Conservation (phyloP, 2,329 filamentous ascomycete species). For the Cytospora leucostoma region DNA sequence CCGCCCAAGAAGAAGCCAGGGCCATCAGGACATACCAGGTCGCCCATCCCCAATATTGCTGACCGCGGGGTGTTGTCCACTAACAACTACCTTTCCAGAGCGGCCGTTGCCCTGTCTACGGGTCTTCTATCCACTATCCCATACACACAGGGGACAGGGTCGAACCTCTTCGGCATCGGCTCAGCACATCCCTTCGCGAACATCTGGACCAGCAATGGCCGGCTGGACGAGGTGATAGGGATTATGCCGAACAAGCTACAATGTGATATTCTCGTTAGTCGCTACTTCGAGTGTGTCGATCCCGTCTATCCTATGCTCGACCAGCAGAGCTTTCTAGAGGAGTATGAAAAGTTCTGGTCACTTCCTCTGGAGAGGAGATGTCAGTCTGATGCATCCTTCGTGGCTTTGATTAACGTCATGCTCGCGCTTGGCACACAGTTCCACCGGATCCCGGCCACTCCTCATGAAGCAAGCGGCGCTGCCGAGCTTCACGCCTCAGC, state of each 20-base stretch:
- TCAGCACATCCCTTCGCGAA: constrained; percentile 79
- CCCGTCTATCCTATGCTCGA: constrained; percentile 82
- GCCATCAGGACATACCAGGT: constrained; percentile 38
- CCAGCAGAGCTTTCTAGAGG: constrained; percentile 71
- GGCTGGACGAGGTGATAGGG: constrained; percentile 71
- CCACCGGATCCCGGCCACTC: constrained; percentile 57
- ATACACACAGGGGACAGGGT: constrained; percentile 68
- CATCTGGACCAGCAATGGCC: constrained; percentile 81
- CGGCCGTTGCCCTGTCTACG: constrained; percentile 57
- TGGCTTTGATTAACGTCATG: constrained; percentile 75
- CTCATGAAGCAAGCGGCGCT: constrained; percentile 57
- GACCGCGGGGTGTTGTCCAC: constrained; percentile 52
- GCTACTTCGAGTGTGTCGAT: constrained; percentile 72
- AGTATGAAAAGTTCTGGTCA: constrained; percentile 79
- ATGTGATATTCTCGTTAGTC: constrained; percentile 66
- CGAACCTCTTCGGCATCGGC: constrained; percentile 79
- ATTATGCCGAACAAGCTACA: constrained; percentile 76
- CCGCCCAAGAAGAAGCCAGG: constrained; percentile 55
- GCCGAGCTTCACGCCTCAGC: constrained; percentile 82
- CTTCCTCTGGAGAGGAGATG: constrained; percentile 59
- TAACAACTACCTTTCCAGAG: constrained; percentile 47
- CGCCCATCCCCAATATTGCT: constrained; percentile 55
- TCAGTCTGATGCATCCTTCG: constrained; percentile 64
- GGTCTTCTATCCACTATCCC: constrained; percentile 72
- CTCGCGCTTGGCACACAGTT: constrained; percentile 80